These are phyloP conservation scores for Posidonia oceanica DNA, from an alignment of 116 monocot genomes.

Conservation along the genomic window DNA sequence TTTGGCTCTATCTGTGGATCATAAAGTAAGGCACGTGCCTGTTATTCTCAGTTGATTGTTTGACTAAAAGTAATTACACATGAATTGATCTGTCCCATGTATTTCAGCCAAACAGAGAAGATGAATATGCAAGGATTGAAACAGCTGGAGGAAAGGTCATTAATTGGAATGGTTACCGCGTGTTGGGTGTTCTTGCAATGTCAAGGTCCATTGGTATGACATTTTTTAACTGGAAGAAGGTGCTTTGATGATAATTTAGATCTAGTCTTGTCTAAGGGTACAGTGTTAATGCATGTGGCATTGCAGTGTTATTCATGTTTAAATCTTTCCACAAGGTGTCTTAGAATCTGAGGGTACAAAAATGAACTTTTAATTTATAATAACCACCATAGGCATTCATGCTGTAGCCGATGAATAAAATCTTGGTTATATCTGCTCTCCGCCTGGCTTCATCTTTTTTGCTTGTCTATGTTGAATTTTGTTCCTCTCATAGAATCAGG, in stretches of 20 bases:
- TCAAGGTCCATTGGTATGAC: constrained; percentile 79
- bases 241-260: not conserved
- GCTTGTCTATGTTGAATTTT: too few species aligned
- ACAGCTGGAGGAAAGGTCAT: constrained; percentile 80
- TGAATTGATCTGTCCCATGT: not conserved
- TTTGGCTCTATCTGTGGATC: constrained; percentile 67
- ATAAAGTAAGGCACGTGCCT: constrained; percentile 39
- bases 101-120: constrained; percentile 76
- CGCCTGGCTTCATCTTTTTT: too few species aligned
- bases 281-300: too few species aligned
- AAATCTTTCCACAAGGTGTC: too few species aligned
- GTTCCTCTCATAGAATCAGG: too few species aligned
- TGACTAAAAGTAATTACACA: not conserved
- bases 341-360: too few species aligned
- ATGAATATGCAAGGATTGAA: constrained; percentile 81
- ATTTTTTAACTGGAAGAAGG: not conserved
- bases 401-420: too few species aligned
- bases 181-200: constrained; percentile 87
- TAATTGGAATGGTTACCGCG: constrained; percentile 89
- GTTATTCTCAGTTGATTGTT: not conserved
- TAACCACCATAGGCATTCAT: too few species aligned
- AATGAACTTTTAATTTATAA: too few species aligned
- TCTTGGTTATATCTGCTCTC: too few species aligned
- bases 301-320: too few species aligned
- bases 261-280: too few species aligned